A percentile compares a stretch with the other conserved stretches of the same genome.
These are phyloP conservation scores for Arctostaphylos glauca DNA, from an alignment of 148 eudicot genomes.

Conservation along the genomic window DNA sequence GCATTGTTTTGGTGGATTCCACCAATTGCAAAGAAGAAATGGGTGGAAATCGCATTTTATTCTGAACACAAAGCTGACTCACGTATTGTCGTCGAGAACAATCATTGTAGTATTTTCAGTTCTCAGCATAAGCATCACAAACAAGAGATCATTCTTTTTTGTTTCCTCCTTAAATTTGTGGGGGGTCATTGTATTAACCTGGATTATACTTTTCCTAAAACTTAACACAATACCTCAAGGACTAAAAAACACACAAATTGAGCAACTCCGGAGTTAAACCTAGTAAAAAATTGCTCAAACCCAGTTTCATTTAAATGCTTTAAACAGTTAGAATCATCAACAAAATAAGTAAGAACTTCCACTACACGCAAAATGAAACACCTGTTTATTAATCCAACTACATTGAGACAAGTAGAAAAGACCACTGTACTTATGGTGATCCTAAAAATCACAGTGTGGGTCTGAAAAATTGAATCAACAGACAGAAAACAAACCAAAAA, in stretches of 20 bases:
- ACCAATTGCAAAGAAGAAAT: neutral
- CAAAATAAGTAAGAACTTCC: neutral
- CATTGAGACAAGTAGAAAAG: constrained; percentile 13
- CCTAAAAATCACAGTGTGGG: neutral
- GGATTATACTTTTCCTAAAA: neutral
- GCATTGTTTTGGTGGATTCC: neutral
- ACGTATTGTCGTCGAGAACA: neutral
- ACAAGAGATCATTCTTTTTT: neutral
- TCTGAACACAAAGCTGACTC: neutral
- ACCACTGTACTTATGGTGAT: neutral
- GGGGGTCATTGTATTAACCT: neutral
- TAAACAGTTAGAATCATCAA: neutral
- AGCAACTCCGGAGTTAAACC: neutral
- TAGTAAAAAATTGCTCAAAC: neutral
- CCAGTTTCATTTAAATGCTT: neutral
- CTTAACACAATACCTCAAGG: neutral
- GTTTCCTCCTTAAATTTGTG: neutral
- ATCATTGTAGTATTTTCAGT: neutral
- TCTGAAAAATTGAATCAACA: neutral
- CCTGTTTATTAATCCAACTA: neutral
- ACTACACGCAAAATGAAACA: neutral
- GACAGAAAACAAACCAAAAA: neutral
- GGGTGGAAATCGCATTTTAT: neutral
- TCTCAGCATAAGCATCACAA: constrained; percentile 9
- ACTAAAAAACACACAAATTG: neutral